A percentile compares a stretch with the other conserved stretches of the same genome.
Evolutionary conservation across 2,329 filamentous ascomycete genomes (phyloP).

Genomic region (Eurotiales sp.): DNA sequence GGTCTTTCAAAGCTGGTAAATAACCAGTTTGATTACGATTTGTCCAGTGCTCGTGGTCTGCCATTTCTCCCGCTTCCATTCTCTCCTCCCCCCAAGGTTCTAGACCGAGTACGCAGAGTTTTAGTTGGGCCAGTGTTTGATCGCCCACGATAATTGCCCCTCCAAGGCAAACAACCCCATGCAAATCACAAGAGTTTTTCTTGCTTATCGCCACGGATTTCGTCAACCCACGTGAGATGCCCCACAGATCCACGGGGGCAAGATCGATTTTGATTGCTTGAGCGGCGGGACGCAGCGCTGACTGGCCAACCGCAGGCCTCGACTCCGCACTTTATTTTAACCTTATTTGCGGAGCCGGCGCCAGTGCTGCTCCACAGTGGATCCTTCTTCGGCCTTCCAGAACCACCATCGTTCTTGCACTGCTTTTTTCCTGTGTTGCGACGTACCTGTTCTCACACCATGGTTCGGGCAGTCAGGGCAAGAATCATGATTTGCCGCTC

Average conservation of each 20-base stretch:
- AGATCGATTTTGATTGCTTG: background rate
- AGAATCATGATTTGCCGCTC: constrained; percentile 4
- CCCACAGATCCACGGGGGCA: too few relatives aligned
- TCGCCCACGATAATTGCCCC: background rate
- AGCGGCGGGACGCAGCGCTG: background rate
- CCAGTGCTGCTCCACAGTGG: background rate
- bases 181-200: background rate
- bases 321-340: background rate
- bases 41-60: too few relatives aligned
- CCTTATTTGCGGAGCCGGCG: constrained; percentile 6
- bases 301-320: too few relatives aligned
- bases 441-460: background rate
- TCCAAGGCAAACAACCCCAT: background rate
- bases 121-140: background rate
- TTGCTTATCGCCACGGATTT: background rate
- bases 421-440: background rate
- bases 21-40: too few relatives aligned
- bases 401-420: background rate
- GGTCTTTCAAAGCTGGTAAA: too few relatives aligned
- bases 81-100: too few relatives aligned
- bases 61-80: background rate
- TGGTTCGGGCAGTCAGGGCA: constrained; percentile 6
- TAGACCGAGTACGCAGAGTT: background rate
- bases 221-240: constrained; percentile 3
- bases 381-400: background rate